phyloP scores from a whole-genome alignment of 2,329 filamentous ascomycete genomes.

The Ophiocordyceps robertsii region DNA sequence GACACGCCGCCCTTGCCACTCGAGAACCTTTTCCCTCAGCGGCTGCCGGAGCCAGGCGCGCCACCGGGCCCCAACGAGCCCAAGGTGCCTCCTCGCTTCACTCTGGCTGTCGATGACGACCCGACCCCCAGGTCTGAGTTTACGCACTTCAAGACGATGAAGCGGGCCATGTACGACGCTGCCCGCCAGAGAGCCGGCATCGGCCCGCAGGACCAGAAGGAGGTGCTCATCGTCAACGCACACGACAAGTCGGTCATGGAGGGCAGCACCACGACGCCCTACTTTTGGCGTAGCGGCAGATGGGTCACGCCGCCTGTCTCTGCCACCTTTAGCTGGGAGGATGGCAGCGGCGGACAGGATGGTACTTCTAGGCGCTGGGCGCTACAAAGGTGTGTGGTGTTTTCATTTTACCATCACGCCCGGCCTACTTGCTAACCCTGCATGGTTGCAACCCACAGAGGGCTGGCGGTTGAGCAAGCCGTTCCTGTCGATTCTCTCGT shows the following conservation, averaged over 20 bases:
- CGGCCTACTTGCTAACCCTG: not conserved
- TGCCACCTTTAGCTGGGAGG: constrained; percentile 15
- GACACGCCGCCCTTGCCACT: constrained; percentile 24
- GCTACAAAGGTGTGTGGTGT: constrained; percentile 42
- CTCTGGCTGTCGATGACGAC: constrained; percentile 29
- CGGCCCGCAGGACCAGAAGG: constrained; percentile 34
- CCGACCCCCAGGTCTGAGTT: constrained; percentile 40
- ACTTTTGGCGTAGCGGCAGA: constrained; percentile 55
- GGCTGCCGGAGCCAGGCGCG: constrained; percentile 32
- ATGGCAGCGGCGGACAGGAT: constrained; percentile 61
- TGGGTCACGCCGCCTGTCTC: constrained; percentile 75
- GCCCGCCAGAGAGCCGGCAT: constrained; percentile 53
- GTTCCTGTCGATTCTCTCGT: constrained; percentile 46
- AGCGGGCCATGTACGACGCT: constrained; percentile 55
- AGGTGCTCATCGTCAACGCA: constrained; percentile 63
- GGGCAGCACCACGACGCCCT: constrained; percentile 69
- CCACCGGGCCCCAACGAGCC: constrained; percentile 9
- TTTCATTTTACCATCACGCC: not conserved
- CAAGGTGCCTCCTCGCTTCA: constrained; percentile 18
- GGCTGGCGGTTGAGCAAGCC: constrained; percentile 50
- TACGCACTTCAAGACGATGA: constrained; percentile 78
- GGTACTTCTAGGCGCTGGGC: constrained; percentile 78
- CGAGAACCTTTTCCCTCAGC: constrained; percentile 42
- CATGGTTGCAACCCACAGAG: constrained; percentile 15
- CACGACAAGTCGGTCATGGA: constrained; percentile 60